Base-by-base conservation (phyloP, 352 stramenopile species). In the Blastocystis sp. region DNA sequence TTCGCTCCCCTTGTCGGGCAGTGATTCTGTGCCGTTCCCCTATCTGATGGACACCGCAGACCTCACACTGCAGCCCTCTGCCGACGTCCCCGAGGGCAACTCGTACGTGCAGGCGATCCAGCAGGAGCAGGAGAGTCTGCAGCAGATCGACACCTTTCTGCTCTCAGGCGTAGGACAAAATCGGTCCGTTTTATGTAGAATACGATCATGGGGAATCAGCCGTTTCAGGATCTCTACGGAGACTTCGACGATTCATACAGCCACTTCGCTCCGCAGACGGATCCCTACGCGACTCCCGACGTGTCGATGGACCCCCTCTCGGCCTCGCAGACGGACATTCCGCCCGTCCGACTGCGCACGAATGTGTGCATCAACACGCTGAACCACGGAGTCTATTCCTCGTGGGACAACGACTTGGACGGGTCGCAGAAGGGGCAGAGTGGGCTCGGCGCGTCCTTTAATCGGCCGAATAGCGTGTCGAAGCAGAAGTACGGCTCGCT, bases 111-210 rank as follows among this genome's bases (percentile, higher is more conserved):
- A 63, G 68, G 18, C 68, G 20, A 1, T 62, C 20, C 34, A 45
- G 50, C 16, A 65, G 50, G 68, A 79, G 50, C 24, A 59, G 30
- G 68, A 30, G 43, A 79, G n/a, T 62, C 68, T 79, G 5, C 68
- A 79, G 68, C 68, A 79, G 68, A 79, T 79, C 30, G 68, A 79
- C 50, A 41, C 68, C 20, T 30, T 79, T 20, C 68, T 79, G 37
- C 68, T 79, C 26, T 79, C 68, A 62, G 68, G 68, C n/a, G 68
- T 79, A 34, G 6, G 0, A 63, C 7, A 9, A 7, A 20, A 6
- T 6, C 20, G 16, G 20, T 0, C 9, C 18, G 16, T 63, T 16
- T 39, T 13, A 8, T 62, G 20, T 63, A 79, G 68, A 79, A 79
- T 34, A 79, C 68, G 7, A 79, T 79, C 50, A 79, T 79, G 68